Percentiles rank a stretch among this genome's conserved stretches.
Evolutionary conservation across 495 filamentous ascomycete genomes (phyloP).

Genomic region (Aspergillus conjunctus): DNA sequence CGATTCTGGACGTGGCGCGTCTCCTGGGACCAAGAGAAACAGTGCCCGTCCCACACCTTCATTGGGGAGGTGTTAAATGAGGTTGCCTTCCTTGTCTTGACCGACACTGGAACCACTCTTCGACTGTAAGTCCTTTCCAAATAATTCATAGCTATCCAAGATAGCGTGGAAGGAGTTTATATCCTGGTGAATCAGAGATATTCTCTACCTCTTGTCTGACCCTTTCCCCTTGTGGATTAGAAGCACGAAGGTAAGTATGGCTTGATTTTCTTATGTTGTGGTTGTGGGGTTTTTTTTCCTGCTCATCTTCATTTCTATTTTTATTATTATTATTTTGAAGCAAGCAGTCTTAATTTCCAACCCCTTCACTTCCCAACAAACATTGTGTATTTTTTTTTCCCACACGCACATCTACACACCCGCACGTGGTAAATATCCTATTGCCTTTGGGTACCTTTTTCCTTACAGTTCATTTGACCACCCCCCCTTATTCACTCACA

Average conservation of each 20-base stretch:
- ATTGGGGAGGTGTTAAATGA: constrained; percentile 3
- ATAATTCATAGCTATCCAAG: not conserved
- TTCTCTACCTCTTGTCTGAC: not conserved
- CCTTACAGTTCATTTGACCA: not conserved
- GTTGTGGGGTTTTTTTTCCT: not conserved
- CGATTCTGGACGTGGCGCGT: constrained; percentile 11
- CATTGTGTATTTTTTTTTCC: not conserved
- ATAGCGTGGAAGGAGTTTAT: constrained; percentile 6
- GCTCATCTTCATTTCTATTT: not conserved
- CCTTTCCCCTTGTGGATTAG: not conserved
- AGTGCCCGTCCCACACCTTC: constrained; percentile 6
- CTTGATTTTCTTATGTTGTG: not conserved
- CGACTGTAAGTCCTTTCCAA: constrained; percentile 10
- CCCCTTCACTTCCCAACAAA: too few relatives aligned
- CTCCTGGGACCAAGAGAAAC: constrained; percentile 1
- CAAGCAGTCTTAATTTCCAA: too few relatives aligned
- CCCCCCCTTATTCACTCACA: not conserved
- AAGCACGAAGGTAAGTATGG: constrained; percentile 1
- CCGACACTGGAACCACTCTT: constrained; percentile 2
- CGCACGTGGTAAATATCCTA: not conserved
- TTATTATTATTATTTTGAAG: not conserved
- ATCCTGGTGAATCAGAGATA: constrained; percentile 2
- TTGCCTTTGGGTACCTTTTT: not conserved
- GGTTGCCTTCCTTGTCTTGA: constrained; percentile 10
- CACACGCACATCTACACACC: not conserved